A percentile compares a stretch with the other conserved stretches of the same genome.
Conservation (phyloP, 1,139 yeast species). For the Pichia sp. region DNA sequence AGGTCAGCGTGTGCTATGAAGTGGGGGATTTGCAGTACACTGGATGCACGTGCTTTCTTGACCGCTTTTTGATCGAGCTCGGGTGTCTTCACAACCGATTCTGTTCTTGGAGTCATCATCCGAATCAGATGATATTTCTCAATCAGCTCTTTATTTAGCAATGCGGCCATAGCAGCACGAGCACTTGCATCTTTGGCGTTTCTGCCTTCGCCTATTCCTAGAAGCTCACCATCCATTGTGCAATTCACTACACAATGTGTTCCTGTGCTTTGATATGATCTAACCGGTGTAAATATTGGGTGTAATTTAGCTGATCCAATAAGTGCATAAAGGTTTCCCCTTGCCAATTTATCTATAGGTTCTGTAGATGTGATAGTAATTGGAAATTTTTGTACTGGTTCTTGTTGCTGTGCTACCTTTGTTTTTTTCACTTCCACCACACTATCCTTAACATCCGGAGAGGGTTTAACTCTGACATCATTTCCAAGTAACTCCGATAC, state of each 20-base stretch:
- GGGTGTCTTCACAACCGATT: slow-evolving; percentile 26
- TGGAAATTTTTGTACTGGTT: slow-evolving; percentile 8
- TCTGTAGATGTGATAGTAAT: slow-evolving; percentile 20
- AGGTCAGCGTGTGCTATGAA: slow-evolving; percentile 2
- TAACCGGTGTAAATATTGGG: slow-evolving; percentile 46
- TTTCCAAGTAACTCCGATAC: neutral
- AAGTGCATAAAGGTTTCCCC: slow-evolving; percentile 69
- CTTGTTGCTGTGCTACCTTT: neutral
- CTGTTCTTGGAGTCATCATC: slow-evolving; percentile 56
- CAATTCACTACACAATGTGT: slow-evolving; percentile 59
- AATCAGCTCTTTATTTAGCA: slow-evolving; percentile 52
- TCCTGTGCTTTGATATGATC: slow-evolving; percentile 1
- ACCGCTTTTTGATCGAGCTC: neutral
- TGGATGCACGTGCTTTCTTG: neutral
- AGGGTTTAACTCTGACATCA: neutral
- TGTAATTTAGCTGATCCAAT: slow-evolving; percentile 71
- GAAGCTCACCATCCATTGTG: slow-evolving; percentile 45
- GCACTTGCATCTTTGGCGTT: slow-evolving; percentile 64
- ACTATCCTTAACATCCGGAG: neutral
- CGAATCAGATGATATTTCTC: slow-evolving; percentile 62
- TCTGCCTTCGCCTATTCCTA: slow-evolving; percentile 60
- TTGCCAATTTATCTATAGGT: slow-evolving; percentile 56
- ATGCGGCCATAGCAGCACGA: slow-evolving; percentile 67
- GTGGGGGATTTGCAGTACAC: slow-evolving; percentile 3
- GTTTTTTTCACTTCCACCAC: neutral